Evolutionary conservation across 192 early-diverging fungal genomes (phyloP), one percentile per base, ranked within the genome.

Genomic region (Coemansia sp.): DNA sequence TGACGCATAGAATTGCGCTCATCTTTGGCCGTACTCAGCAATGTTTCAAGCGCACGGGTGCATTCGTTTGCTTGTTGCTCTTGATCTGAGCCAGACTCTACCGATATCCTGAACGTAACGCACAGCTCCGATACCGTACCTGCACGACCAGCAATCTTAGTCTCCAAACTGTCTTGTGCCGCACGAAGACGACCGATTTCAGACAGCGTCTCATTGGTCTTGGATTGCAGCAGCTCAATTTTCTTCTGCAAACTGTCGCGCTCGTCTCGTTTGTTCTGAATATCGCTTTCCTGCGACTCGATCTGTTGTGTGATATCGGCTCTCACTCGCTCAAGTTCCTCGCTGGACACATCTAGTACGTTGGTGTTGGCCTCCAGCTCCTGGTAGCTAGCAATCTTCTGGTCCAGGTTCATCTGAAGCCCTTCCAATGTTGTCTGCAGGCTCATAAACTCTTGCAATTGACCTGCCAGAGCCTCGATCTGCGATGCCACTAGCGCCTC

Each of bases 311-410:
- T 48, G 47, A 67, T 50, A 2, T 85, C 84, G 5, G 77, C 71
- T 7, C 86, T 62, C 82, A 90, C 78, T 35, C 65, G 65, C 37
- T 83, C 54, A 23, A 93, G 78, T 17, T 90, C 87, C 45, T 83
- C 77, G 64, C 90, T 88, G 2, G 86, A 82, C 58, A 72, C 48
- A 1, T 68, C 73, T 10, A 88, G 58, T 2, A 69, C 25, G n/a
- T 63, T 54, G 12, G 80, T 66, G 27, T 84, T 71, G 4, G 63
- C 48, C 49, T 77, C 77, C 60, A 82, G 74, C 29, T 86, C 77
- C 37, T 70, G 70, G 54, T 85, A 71, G 50, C 78, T 71, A 2
- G 77, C 71, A 16, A 22, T 11, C 51, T 79, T 70, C 27, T 73
- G 62, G 9, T 68, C 64, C 48, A 80, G 57, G 43, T 59, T 74